These are phyloP conservation scores for Amanita phalloides DNA, from an alignment of 768 basidiomycete species.

Conservation along the genomic window DNA sequence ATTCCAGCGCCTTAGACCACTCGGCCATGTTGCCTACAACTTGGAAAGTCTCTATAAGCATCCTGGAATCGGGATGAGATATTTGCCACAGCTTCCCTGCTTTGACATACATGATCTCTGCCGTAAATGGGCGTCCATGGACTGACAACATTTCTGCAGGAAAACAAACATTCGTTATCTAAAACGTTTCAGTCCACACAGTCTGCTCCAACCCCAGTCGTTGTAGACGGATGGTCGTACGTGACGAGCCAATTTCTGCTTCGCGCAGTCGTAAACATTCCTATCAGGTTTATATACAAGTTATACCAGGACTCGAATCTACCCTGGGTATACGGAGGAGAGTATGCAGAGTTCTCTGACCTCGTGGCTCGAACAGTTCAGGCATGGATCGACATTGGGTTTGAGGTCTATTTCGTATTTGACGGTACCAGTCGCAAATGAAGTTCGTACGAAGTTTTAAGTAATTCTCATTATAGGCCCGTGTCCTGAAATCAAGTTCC, in stretches of 20 bases:
- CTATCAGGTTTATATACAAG: conserved; percentile 62
- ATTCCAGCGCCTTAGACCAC: conserved; percentile 55
- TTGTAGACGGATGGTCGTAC: conserved; percentile 86
- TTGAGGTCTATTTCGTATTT: conserved; percentile 67
- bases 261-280: conserved; percentile 7
- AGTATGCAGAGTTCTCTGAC: conserved; percentile 49
- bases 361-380: conserved; percentile 39
- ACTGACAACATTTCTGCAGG: conserved; percentile 40
- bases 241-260: conserved; percentile 20
- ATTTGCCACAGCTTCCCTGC: not conserved
- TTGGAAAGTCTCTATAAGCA: no score
- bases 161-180: conserved; percentile 33
- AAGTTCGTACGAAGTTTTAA: conserved; percentile 4
- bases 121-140: conserved; percentile 42
- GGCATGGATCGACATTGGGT: conserved; percentile 60
- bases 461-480: conserved; percentile 37
- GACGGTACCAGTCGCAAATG: conserved; percentile 45
- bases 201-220: conserved; percentile 31
- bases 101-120: not conserved
- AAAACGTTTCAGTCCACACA: conserved; percentile 16
- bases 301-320: conserved; percentile 47
- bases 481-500: conserved; percentile 61
- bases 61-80: not conserved
- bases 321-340: conserved; percentile 84
- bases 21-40: conserved; percentile 39